Conservation (phyloP, 805 yeast genomes). For the Candida krabiensis region DNA sequence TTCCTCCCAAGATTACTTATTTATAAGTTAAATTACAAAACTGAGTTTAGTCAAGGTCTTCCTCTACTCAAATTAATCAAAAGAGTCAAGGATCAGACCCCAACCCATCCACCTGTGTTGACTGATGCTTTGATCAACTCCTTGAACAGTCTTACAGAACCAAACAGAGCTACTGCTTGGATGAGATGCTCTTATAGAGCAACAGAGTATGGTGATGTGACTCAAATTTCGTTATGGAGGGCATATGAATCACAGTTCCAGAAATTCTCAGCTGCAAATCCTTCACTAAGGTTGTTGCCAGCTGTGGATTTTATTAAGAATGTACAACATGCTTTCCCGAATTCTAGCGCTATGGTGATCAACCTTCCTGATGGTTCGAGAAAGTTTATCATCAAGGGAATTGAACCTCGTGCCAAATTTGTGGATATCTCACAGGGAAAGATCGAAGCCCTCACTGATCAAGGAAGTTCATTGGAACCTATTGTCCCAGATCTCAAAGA, state of each 20-base stretch:
- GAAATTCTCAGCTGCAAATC: conserved; percentile 47
- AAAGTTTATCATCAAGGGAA: conserved; percentile 90
- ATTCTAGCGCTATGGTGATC: conserved; percentile 92
- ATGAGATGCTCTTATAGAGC: conserved; percentile 89
- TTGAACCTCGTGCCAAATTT: conserved; percentile 74
- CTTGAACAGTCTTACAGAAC: conserved; percentile 71
- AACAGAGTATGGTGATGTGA: conserved; percentile 74
- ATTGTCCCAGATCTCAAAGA: conserved; percentile 16
- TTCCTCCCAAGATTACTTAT: conserved; percentile 64
- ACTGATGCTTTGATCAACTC: conserved; percentile 51
- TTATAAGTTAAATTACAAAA: conserved; percentile 42
- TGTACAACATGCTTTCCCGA: conserved; percentile 83
- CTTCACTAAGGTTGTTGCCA: conserved; percentile 62
- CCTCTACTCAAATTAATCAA: conserved; percentile 43
- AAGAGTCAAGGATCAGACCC: conserved; percentile 63
- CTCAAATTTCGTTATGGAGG: conserved; percentile 95
- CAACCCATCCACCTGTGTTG: conserved; percentile 56
- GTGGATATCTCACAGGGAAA: conserved; percentile 50
- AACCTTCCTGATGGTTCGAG: conserved; percentile 62
- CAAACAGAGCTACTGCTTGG: conserved; percentile 92
- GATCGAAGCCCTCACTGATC: conserved; percentile 35
- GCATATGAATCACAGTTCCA: conserved; percentile 88
- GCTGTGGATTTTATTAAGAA: conserved; percentile 97
- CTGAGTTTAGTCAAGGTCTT: conserved; percentile 36
- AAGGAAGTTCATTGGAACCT: conserved; percentile 7